Evolutionary conservation across 2,329 filamentous ascomycete species (phyloP).

Genomic region (Clarireedia monteithiana): DNA sequence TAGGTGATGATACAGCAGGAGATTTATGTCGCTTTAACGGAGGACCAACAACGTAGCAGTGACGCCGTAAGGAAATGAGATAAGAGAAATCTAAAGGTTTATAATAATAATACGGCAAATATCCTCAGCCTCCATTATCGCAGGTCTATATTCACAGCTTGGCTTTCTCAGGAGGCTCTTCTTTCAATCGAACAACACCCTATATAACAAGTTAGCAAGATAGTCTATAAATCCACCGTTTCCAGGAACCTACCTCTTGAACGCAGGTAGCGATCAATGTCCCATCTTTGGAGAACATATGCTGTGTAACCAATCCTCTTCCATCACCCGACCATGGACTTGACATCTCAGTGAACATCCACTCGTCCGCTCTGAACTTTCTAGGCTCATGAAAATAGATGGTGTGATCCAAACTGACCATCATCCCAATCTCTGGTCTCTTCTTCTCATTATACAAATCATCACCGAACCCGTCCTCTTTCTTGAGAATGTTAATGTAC

Average conservation of each 20-base stretch:
- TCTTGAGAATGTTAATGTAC: constrained; percentile 36
- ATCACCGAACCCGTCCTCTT: constrained; percentile 30
- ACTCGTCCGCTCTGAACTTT: constrained; percentile 56
- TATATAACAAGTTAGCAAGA: constrained; percentile 12
- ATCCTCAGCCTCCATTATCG: not conserved
- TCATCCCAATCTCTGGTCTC: constrained; percentile 66
- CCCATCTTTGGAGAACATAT: constrained; percentile 64
- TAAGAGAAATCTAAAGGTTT: not conserved
- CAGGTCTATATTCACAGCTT: constrained; percentile 6
- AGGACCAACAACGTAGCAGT: not conserved
- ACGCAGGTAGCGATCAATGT: constrained; percentile 70
- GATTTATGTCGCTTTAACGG: not conserved
- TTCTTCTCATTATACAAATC: constrained; percentile 42
- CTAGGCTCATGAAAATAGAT: constrained; percentile 60
- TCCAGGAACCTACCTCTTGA: constrained; percentile 51
- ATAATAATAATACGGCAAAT: not conserved
- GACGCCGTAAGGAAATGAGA: not conserved
- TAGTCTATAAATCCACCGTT: not conserved
- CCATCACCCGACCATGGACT: constrained; percentile 75
- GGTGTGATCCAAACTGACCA: constrained; percentile 72
- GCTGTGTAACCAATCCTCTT: constrained; percentile 66
- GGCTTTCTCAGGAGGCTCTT: constrained; percentile 11
- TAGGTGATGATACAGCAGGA: not conserved
- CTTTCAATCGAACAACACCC: constrained; percentile 27
- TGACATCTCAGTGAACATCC: constrained; percentile 75